Base-by-base conservation (phyloP, 2,329 filamentous ascomycete species). In the Beauveria australis region DNA sequence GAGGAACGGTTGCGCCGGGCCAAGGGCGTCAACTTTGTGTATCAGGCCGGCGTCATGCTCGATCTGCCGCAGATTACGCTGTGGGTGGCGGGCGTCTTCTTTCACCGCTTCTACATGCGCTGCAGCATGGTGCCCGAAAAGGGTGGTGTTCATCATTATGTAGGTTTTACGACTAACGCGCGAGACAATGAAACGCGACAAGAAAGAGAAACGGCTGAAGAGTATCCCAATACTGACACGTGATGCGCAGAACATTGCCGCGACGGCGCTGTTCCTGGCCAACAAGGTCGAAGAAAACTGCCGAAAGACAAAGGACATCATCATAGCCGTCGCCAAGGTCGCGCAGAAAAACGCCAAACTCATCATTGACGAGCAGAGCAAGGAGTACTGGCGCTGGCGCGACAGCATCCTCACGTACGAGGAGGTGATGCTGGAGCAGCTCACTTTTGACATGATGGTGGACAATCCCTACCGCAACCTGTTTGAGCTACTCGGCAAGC, bases 241-340 rank as follows among this genome's bases (percentile, higher is more conserved):
- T 10, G 16, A 4, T 18, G 12, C 18, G 64, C 69, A 89, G 86
- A 88, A 88, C 68, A 91, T 96, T 62, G 94, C 92, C 12, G 94
- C 92, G 0, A 96, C 92, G 0, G 85, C 92, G 1, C 81, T 99
- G 2, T 99, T 97, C 67, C 82, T 99, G 10, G 93, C 94, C 9
- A 97, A 95, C 67, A 99, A 99, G 73, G 93, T 95, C 22, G 93
- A 99, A 71, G 94, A 99, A 72, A 96, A 95, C 71, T 95, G 92
- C 70, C 88, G 93, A 53, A 96, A 96, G 75, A 96, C 96, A 67
- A 95, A 91, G 69, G 92, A 97, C 65, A 82, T 99, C 63, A 93
- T 99, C 65, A 88, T 97, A 37, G 91, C 92, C 1, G 94, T 96
- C 68, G 94, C 92, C 63, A 91, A 93, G 66, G 91, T 97, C 22